A percentile compares a stretch with the other conserved stretches of the same genome.
Evolutionary conservation across 352 stramenopile genomes (phyloP).

Genomic region (Phytophthora cactorum): DNA sequence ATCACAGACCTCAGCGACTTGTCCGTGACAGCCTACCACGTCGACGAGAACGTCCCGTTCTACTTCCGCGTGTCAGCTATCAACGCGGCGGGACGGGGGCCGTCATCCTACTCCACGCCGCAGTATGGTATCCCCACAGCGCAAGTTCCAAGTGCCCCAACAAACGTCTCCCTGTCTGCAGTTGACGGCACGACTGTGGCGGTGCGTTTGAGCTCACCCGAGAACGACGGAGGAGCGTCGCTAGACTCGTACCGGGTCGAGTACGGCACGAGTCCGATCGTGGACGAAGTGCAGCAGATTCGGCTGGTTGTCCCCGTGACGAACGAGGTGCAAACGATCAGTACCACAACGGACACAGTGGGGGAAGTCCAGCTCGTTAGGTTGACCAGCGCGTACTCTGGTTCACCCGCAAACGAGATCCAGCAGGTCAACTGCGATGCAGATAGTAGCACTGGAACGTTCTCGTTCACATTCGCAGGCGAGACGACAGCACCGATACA

Average conservation of each 20-base stretch:
- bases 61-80: constrained; percentile 94
- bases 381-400: constrained; percentile 80
- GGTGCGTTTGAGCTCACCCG: constrained; percentile 77
- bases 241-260: constrained; percentile 94
- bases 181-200: constrained; percentile 91
- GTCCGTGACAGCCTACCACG: constrained; percentile 74
- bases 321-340: constrained; percentile 80
- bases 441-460: constrained; percentile 76
- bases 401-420: constrained; percentile 69
- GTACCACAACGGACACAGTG: constrained; percentile 62
- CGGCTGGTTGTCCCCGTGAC: constrained; percentile 61
- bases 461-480: constrained; percentile 86
- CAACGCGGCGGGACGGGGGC: constrained; percentile 87
- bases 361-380: constrained; percentile 92
- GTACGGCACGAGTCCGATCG: constrained; percentile 82
- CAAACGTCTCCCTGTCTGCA: constrained; percentile 77
- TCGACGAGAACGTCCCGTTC: constrained; percentile 95
- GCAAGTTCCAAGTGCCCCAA: constrained; percentile 69
- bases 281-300: constrained; percentile 85
- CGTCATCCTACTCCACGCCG: constrained; percentile 70
- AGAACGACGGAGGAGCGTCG: constrained; percentile 83
- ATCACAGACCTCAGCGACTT: constrained; percentile 91
- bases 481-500: constrained; percentile 91
- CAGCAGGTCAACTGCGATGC: constrained; percentile 94
- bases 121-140: constrained; percentile 88